These are phyloP conservation scores for Cornus florida DNA, from an alignment of 148 eudicot genomes.

Conservation along the genomic window DNA sequence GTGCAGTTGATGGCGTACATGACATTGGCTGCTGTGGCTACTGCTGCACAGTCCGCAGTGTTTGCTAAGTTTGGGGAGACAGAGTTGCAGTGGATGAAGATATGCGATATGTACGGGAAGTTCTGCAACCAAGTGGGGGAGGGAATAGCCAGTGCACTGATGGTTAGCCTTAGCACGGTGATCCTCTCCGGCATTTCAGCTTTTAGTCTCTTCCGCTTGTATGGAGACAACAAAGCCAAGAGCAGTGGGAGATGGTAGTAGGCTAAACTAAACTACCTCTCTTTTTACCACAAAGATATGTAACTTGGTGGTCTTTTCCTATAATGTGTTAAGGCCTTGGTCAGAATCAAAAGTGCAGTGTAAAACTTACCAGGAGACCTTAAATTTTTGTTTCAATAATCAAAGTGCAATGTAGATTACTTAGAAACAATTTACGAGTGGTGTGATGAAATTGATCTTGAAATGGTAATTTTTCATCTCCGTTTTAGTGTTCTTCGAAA, in stretches of 20 bases:
- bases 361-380: too few species aligned
- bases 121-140: conserved; percentile 74
- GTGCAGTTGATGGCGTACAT: conserved; percentile 82
- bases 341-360: too few species aligned
- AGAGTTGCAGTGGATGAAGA: conserved; percentile 89
- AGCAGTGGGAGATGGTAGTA: conserved; percentile 49
- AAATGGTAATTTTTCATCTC: too few species aligned
- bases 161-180: conserved; percentile 50
- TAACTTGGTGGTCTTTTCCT: not conserved
- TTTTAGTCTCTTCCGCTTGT: conserved; percentile 83
- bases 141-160: conserved; percentile 65
- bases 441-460: too few species aligned
- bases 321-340: too few species aligned
- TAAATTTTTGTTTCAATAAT: too few species aligned
- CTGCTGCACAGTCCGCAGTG: conserved; percentile 62
- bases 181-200: conserved; percentile 73
- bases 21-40: conserved; percentile 70
- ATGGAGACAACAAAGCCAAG: conserved; percentile 66
- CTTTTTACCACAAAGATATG: not conserved
- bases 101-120: conserved; percentile 63
- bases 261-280: not conserved
- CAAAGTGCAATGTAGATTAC: too few species aligned
- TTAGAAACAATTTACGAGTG: too few species aligned
- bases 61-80: conserved; percentile 67
- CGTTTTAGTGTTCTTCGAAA: too few species aligned